Conservation (phyloP, 1,139 yeast genomes). For the Candida sp. region DNA sequence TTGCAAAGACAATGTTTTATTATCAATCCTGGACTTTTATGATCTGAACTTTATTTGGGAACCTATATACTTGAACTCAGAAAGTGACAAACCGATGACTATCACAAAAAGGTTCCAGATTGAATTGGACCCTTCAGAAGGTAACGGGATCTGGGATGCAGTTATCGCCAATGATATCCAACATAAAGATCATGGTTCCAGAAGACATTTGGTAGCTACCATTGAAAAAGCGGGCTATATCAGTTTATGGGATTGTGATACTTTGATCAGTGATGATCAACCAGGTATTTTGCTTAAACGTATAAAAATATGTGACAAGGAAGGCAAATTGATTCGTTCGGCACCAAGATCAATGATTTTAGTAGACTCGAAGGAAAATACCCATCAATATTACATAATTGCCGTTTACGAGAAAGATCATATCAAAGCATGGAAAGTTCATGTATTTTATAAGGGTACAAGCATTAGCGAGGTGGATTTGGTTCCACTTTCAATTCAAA, state of each 20-base stretch:
- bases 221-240: conserved; percentile 53
- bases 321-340: conserved; percentile 5
- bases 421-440: conserved; percentile 28
- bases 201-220: conserved; percentile 43
- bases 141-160: conserved; percentile 24
- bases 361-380: conserved; percentile 5
- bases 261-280: conserved; percentile 23
- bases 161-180: conserved; percentile 31
- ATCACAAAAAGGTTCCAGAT: conserved; percentile 34
- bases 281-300: conserved; percentile 22
- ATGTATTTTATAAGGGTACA: conserved; percentile 12
- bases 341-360: conserved; percentile 27
- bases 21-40: conserved; percentile 41
- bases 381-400: conserved; percentile 18
- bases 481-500: conserved; percentile 18
- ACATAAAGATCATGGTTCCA: conserved; percentile 11
- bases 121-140: conserved; percentile 14
- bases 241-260: conserved; percentile 64
- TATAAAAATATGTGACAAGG: conserved; percentile 10
- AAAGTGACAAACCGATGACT: conserved; percentile 18
- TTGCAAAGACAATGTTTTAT: conserved; percentile 22
- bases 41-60: conserved; percentile 68
- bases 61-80: conserved; percentile 29
- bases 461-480: conserved; percentile 15
- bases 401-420: conserved; percentile 23